These are phyloP conservation scores for Fusarium goolgardi DNA, from an alignment of 2,329 filamentous ascomycete species.

Conservation along the genomic window DNA sequence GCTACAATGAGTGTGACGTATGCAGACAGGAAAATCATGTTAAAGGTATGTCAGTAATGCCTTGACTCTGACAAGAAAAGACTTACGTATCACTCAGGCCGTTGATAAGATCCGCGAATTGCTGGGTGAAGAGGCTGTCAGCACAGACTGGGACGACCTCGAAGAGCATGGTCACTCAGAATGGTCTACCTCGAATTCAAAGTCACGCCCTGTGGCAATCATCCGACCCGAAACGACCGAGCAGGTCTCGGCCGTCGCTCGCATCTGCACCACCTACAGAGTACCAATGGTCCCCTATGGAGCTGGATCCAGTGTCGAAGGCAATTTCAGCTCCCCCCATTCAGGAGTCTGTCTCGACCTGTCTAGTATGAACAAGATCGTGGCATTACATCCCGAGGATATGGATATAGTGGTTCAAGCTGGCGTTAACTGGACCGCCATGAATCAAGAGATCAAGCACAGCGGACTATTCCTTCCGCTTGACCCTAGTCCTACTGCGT, in stretches of 20 bases:
- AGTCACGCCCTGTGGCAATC: slow-evolving; percentile 70
- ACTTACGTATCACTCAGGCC: background rate
- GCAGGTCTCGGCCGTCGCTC: slow-evolving; percentile 72
- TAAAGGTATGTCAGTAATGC: background rate
- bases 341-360: slow-evolving; percentile 79
- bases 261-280: slow-evolving; percentile 69
- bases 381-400: slow-evolving; percentile 73
- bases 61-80: no score
- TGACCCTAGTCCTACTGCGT: slow-evolving; percentile 72
- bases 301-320: slow-evolving; percentile 78
- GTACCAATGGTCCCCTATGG: slow-evolving; percentile 81
- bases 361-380: slow-evolving; percentile 72
- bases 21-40: background rate
- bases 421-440: slow-evolving; percentile 73
- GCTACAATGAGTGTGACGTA: background rate
- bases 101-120: background rate
- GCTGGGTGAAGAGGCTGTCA: slow-evolving; percentile 67
- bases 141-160: slow-evolving; percentile 69
- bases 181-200: slow-evolving; percentile 76
- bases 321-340: slow-evolving; percentile 74
- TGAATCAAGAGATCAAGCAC: slow-evolving; percentile 72
- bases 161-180: slow-evolving; percentile 75
- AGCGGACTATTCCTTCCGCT: slow-evolving; percentile 75
- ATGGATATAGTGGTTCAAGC: slow-evolving; percentile 80
- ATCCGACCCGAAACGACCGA: slow-evolving; percentile 73